These are phyloP conservation scores for Ganoderma sinense DNA, from an alignment of 1,284 basidiomycete genomes.

Conservation along the genomic window DNA sequence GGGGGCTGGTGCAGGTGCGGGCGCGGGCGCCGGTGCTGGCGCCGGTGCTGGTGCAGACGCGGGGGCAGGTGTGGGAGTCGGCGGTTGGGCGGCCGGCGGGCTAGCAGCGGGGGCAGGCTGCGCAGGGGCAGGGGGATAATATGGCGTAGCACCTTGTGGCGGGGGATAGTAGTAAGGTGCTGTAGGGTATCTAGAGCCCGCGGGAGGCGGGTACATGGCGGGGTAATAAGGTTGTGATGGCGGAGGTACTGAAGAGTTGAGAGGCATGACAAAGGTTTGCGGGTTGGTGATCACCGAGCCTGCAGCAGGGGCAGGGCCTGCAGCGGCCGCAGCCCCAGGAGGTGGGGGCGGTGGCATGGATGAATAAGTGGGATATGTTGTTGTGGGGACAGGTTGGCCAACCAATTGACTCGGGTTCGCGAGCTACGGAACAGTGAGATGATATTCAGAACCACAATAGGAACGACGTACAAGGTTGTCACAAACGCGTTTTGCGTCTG, in stretches of 20 bases:
- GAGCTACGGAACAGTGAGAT: conserved; percentile 51
- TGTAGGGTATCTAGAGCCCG: conserved; percentile 57
- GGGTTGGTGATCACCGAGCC: conserved; percentile 68
- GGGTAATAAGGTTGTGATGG: conserved; percentile 52
- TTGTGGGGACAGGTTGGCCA: conserved; percentile 66
- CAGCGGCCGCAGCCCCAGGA: conserved; percentile 32
- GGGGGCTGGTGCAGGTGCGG: conserved; percentile 30
- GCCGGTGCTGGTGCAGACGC: conserved; percentile 34
- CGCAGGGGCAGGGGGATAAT: conserved; percentile 42
- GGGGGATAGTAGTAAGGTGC: conserved; percentile 63
- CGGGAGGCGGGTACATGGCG: conserved; percentile 46
- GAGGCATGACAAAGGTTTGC: conserved; percentile 72
- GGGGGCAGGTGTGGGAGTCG: conserved; percentile 36
- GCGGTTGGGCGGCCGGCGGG: conserved; percentile 20
- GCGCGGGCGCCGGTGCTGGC: conserved; percentile 32
- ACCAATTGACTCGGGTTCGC: conserved; percentile 74
- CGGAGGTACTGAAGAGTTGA: conserved; percentile 49
- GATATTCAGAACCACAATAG: conserved; percentile 9
- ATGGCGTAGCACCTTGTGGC: conserved; percentile 42
- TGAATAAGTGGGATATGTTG: conserved; percentile 44
- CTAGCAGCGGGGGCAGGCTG: conserved; percentile 30
- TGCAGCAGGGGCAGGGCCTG: conserved; percentile 34
- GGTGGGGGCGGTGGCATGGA: conserved; percentile 38
- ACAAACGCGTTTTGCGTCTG: conserved; percentile 78
- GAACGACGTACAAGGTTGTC: conserved; percentile 67